Evolutionary conservation across 2,329 filamentous ascomycete species (phyloP), one percentile per base, ranked within the genome.

Genomic region (Peltaster fructicola): DNA sequence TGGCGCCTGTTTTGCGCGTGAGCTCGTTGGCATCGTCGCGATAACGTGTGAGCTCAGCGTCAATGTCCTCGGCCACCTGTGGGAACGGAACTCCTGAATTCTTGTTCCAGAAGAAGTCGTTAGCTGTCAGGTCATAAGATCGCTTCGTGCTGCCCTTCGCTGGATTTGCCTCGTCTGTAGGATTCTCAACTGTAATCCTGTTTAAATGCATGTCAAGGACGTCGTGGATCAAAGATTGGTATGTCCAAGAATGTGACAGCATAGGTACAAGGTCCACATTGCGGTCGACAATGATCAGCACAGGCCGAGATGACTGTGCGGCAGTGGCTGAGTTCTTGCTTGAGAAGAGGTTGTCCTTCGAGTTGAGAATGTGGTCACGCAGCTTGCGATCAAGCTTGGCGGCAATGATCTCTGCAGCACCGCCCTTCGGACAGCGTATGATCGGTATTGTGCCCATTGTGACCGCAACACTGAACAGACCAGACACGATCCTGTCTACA

Each of bases 391-490:
- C 88, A 13, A 98, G 69, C 45, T 91, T 92, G 8, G 79, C 78
- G 8, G 82, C 77, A 37, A 98, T 90, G 61, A 92, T 76, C 47
- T 95, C 85, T 8, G 88, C 85, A 3, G 88, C 81, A 17, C 81
- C 84, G 24, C 76, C 81, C 47, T 88, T 92, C 5, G 88, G 84
- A 45, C 81, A 93, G 37, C 88, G 66, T 43, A 98, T 95, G 38
- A 98, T 82, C 5, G 88, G 88, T 38, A 98, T 92, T 3, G 84
- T 73, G 31, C 77, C 77, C 81, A 93, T 92, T 4, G 88, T 98
- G n/a, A 91, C 88, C 31, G 88, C 75, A 23, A 98, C 88, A 35
- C 84, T 93, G 54, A 95, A 98, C n/a, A 98, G 59, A 1, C 88
- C 88, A 42, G 78, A 90, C 24, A 98, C 88, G 35, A 95, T 85